Base-by-base conservation (phyloP, 768 basidiomycete species). In the Dioszegia aurantiaca region DNA sequence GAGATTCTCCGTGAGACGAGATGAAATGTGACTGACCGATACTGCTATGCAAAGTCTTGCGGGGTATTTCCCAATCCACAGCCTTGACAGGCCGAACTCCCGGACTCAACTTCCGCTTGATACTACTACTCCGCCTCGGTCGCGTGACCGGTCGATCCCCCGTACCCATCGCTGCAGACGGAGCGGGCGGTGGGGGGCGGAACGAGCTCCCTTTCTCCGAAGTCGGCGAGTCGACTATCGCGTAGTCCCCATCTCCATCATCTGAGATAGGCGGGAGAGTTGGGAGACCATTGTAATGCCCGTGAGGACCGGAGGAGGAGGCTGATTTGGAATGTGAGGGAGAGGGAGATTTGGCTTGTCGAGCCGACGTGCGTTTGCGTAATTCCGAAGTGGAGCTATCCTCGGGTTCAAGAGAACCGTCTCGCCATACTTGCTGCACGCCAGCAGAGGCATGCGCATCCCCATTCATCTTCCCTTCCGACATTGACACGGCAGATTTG, bases 31-130 rank as follows among this genome's bases (percentile, higher is more conserved):
- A 81, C 85, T 28, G 39, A 89, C 90, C 91, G 60, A 94, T 94
- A 3, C 87, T 89, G 12, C 88, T 87, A 76, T 95, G 92, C 42
- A 95, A 74, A 10, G 83, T 77, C 77, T 95, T 95, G 63, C 92
- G 79, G 0, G 92, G 92, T 48, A 95, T 86, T 77, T 95, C 92
- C 86, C 87, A 91, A 77, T 92, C 87, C 28, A 88, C 70, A 24
- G 56, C 70, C 41, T 69, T 80, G 21, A 56, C 63, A 21, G 72
- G 69, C 12, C 60, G 64, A 8, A 67, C 69, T 3, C 69, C 72
- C 0, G 69, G 69, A 55, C 63, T 69, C 1, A 60, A 57, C 46
- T 73, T 70, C 39, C 67, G 53, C 56, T 68, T 70, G 33, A 70
- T 65, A 53, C 58, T 60, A 41, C 69, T 73, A 40, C 61, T 63